These are phyloP conservation scores for Fistulina hepatica DNA, from an alignment of 1,284 basidiomycete genomes.

Conservation along the genomic window DNA sequence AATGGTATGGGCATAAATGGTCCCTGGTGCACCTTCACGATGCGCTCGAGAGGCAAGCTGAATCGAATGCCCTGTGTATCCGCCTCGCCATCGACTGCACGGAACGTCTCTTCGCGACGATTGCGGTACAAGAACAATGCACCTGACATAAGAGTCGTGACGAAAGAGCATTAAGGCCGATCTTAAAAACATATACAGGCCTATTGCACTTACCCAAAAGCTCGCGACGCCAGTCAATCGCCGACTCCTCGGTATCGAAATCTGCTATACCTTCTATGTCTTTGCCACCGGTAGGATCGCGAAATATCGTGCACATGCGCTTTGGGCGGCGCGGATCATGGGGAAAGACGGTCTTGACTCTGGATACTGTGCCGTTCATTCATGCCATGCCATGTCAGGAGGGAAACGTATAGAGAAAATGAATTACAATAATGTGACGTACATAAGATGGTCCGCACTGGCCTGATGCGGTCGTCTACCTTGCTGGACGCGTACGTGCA, in stretches of 20 bases:
- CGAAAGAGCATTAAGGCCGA: not conserved
- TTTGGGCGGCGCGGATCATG: slow-evolving; percentile 34
- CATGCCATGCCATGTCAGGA: no score
- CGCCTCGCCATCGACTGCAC: slow-evolving; percentile 22
- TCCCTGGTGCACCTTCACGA: no score
- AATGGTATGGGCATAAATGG: no score
- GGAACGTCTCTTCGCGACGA: slow-evolving; percentile 28
- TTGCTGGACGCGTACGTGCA: slow-evolving; percentile 46
- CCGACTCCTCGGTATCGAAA: slow-evolving; percentile 51
- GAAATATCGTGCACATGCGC: slow-evolving; percentile 31
- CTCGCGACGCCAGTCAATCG: slow-evolving; percentile 49
- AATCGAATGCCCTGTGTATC: slow-evolving; percentile 36
- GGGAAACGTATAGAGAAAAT: slow-evolving; percentile 11
- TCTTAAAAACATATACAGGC: no score
- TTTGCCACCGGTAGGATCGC: slow-evolving; percentile 18
- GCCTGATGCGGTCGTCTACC: slow-evolving; percentile 43
- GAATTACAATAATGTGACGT: slow-evolving; percentile 17
- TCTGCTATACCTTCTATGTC: slow-evolving; percentile 26
- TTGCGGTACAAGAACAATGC: slow-evolving; percentile 37
- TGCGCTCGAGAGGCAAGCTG: slow-evolving; percentile 43
- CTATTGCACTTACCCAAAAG: slow-evolving; percentile 35
- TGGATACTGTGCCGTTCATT: slow-evolving; percentile 36
- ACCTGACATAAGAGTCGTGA: slow-evolving; percentile 20
- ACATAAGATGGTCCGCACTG: slow-evolving; percentile 44
- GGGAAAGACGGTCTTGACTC: slow-evolving; percentile 31